A percentile compares a stretch with the other conserved stretches of the same genome.
phyloP scores from a whole-genome alignment of 208 protist genomes.

The Endotrypanum monterogeii region DNA sequence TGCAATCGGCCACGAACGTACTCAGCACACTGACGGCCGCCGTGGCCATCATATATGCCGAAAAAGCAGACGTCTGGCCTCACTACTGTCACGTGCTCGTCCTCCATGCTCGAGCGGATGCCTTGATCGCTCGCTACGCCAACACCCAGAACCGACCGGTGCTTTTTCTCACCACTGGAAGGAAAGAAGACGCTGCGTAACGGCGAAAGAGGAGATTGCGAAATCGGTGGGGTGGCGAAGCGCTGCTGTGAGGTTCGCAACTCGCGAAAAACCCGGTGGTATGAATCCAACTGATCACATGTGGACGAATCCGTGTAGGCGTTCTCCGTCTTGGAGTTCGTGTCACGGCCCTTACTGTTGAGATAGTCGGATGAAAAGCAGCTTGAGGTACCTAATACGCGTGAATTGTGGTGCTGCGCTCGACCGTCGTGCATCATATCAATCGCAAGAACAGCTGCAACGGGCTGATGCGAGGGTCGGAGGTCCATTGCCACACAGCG shows the following conservation, averaged over 20 bases:
- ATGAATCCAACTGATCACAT: conserved; percentile 8
- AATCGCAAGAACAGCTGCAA: background rate
- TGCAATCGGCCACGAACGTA: conserved; percentile 73
- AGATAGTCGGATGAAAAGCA: conserved; percentile 9
- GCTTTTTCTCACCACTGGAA: conserved; percentile 16
- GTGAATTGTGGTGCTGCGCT: background rate
- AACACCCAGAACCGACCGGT: conserved; percentile 40
- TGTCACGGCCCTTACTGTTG: conserved; percentile 24
- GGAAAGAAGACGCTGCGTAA: conserved; percentile 15
- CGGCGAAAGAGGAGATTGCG: background rate
- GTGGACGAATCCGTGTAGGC: conserved; percentile 13
- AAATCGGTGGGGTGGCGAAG: conserved; percentile 8
- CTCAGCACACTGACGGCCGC: conserved; percentile 69
- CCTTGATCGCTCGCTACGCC: conserved; percentile 78
- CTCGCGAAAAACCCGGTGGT: conserved; percentile 2
- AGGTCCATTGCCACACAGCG: conserved; percentile 1
- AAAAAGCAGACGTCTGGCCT: conserved; percentile 64
- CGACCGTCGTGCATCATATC: conserved; percentile 4
- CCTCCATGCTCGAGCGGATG: conserved; percentile 82
- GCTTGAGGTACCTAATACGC: conserved; percentile 6
- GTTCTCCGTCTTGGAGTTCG: conserved; percentile 25
- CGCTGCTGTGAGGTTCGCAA: conserved; percentile 3
- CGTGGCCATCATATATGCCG: conserved; percentile 85
- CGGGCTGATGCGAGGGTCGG: background rate
- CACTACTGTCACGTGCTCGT: conserved; percentile 63